Evolutionary conservation across 2,329 filamentous ascomycete genomes (phyloP).

Genomic region (Colletotrichum sp.): DNA sequence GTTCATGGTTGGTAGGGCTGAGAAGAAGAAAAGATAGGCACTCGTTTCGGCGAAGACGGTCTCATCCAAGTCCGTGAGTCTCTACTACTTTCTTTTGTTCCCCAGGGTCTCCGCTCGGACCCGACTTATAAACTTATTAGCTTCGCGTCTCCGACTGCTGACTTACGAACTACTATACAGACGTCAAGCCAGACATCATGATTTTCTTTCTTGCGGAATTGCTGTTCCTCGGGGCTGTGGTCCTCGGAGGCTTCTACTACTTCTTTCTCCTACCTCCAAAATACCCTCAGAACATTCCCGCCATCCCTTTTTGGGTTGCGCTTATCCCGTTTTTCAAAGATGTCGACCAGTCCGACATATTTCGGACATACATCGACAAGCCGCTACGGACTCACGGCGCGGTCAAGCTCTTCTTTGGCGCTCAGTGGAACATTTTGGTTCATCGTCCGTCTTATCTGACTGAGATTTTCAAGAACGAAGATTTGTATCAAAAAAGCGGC

Average conservation of each 20-base stretch:
- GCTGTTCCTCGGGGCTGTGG: background rate
- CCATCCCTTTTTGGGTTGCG: slow-evolving; percentile 48
- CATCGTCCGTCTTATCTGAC: slow-evolving; percentile 46
- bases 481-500: slow-evolving; percentile 40
- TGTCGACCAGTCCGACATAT: slow-evolving; percentile 47
- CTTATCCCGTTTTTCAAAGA: slow-evolving; percentile 45
- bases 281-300: slow-evolving; percentile 41
- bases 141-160: background rate
- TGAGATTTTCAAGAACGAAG: slow-evolving; percentile 39
- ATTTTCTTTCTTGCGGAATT: background rate
- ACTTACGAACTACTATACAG: background rate
- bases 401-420: slow-evolving; percentile 53
- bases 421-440: slow-evolving; percentile 53
- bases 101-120: background rate
- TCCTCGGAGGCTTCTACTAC: slow-evolving; percentile 6
- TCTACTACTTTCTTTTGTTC: background rate
- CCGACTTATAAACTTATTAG: background rate
- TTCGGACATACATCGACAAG: slow-evolving; percentile 39
- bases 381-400: slow-evolving; percentile 45
- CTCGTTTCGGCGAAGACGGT: background rate
- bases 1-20: background rate
- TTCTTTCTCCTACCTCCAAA: slow-evolving; percentile 26
- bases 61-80: background rate
- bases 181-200: background rate
- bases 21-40: slow-evolving; percentile 1